A percentile compares a stretch with the other conserved stretches of the same genome.
These are phyloP conservation scores for Chenopodium quinoa DNA, from an alignment of 148 eudicot genomes.

Conservation along the genomic window DNA sequence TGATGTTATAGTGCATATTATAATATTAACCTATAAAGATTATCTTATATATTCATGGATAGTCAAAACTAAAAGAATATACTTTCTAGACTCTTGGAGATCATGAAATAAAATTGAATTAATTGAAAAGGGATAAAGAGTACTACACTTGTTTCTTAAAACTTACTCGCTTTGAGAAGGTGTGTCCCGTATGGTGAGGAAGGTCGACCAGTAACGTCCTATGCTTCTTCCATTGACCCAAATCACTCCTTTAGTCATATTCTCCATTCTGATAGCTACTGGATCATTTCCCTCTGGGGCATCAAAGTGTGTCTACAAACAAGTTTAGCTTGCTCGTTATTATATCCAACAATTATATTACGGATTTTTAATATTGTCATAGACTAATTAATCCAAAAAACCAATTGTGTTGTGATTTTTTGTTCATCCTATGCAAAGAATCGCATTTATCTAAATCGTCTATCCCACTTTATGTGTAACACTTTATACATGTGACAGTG, in stretches of 20 bases:
- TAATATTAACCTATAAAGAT: too few relatives aligned
- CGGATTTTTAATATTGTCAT: background rate
- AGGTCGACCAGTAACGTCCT: slow-evolving; percentile 79
- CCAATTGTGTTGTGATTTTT: too few relatives aligned
- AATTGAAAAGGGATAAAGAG: background rate
- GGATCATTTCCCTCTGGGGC: slow-evolving; percentile 72
- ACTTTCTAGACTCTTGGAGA: too few relatives aligned
- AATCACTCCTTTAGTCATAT: slow-evolving; percentile 73
- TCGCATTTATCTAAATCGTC: background rate
- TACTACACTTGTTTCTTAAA: background rate
- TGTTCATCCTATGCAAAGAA: too few relatives aligned
- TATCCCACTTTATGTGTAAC: background rate
- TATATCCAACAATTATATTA: background rate
- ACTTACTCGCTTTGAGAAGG: slow-evolving; percentile 87
- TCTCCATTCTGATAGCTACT: slow-evolving; percentile 50
- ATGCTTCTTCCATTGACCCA: slow-evolving; percentile 78
- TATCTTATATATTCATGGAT: too few relatives aligned
- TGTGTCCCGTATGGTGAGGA: slow-evolving; percentile 42
- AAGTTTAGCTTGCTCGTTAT: background rate
- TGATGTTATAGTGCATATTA: too few relatives aligned
- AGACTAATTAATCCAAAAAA: too few relatives aligned
- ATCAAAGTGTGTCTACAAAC: slow-evolving; percentile 62
- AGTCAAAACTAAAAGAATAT: too few relatives aligned
- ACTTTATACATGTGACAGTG: too few relatives aligned
- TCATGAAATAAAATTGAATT: too few relatives aligned